Base-by-base conservation (phyloP, 2,329 filamentous ascomycete species). In the Pseudofabraea citricarpa region DNA sequence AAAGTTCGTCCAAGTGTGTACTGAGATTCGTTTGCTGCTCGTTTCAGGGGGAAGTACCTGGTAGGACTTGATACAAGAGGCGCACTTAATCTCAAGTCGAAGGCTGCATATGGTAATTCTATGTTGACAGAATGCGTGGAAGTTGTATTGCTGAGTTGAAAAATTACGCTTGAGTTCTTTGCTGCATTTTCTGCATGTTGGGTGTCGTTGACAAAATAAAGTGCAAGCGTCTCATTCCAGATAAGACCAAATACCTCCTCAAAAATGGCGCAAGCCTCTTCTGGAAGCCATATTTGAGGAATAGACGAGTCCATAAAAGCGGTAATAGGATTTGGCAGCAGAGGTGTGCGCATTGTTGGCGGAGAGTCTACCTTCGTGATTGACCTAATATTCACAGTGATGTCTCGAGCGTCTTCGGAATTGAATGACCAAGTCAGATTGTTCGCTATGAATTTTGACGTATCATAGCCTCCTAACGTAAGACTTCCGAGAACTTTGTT, bases 391-490 rank as follows among this genome's bases (percentile, higher is more conserved):
- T 52, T 52, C 21, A 68, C 63, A 0, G 64, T 64, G 2, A 70
- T 50, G 32, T 69, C 64, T 2, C 62, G 59, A 9, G 57, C 62
- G 24, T 60, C 29, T 26, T 63, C 56, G 10, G 55, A 56, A 4
- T 61, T 60, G 60, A 70, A 64, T 6, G 56, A 57, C 48, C 68
- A 63, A 5, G 60, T 61, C 13, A 64, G 63, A 6, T 61, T 50
- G 43, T 69, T 70, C 20, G 62, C 59, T 1, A 47, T 46, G 50
- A 69, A 65, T 16, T 66, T 60, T 1, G 66, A 68, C 1, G 61
- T 59, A 45, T 70, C 67, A 44, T 67, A 69, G 4, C 67, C 68
- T 4, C 61, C 64, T 13, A 69, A 58, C 5, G 64, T 63, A 9
- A 68, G 47, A 31, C 66, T 65, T 16, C 62, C 65, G 23, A 63